A percentile compares a stretch with the other conserved stretches of the same genome.
Conservation (phyloP, 768 basidiomycete genomes). For the Phylloporus sp. region DNA sequence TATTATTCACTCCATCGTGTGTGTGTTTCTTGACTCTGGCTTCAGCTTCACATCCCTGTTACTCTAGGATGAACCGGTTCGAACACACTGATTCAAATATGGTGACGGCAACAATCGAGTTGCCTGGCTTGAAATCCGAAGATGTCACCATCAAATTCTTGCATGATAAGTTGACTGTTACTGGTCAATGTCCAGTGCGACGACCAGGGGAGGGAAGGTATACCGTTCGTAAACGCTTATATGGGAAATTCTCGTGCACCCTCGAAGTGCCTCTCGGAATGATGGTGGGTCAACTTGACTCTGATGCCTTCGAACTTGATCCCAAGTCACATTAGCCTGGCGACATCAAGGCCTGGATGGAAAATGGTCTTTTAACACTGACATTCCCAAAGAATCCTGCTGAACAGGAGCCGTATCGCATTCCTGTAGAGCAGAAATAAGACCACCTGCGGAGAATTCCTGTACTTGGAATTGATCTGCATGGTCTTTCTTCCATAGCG, state of each 20-base stretch:
- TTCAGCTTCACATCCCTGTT: too few relatives aligned
- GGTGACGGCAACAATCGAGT: constrained; percentile 38
- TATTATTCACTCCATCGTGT: too few relatives aligned
- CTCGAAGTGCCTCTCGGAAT: constrained; percentile 41
- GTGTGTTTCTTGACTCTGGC: too few relatives aligned
- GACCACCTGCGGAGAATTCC: too few relatives aligned
- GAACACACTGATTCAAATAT: constrained; percentile 34
- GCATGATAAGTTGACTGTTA: constrained; percentile 41
- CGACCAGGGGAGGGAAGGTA: constrained; percentile 38
- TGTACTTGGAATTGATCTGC: too few relatives aligned
- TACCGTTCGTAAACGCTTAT: constrained; percentile 39
- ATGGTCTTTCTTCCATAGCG: too few relatives aligned
- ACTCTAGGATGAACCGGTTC: too few relatives aligned
- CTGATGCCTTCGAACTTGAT: accelerated
- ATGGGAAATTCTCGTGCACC: constrained; percentile 42
- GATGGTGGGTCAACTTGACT: constrained; percentile 31
- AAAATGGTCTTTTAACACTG: constrained; percentile 41
- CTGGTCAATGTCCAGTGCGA: constrained; percentile 32
- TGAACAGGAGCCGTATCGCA: constrained; percentile 38
- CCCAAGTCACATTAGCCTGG: constrained; percentile 28
- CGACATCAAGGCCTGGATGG: constrained; percentile 43
- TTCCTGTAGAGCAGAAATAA: too few relatives aligned
- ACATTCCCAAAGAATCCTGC: constrained; percentile 39
- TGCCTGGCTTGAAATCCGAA: constrained; percentile 41
- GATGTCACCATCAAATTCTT: constrained; percentile 44